Conservation (phyloP, 139 green algal genomes). For the Chlamydomonas sp. region DNA sequence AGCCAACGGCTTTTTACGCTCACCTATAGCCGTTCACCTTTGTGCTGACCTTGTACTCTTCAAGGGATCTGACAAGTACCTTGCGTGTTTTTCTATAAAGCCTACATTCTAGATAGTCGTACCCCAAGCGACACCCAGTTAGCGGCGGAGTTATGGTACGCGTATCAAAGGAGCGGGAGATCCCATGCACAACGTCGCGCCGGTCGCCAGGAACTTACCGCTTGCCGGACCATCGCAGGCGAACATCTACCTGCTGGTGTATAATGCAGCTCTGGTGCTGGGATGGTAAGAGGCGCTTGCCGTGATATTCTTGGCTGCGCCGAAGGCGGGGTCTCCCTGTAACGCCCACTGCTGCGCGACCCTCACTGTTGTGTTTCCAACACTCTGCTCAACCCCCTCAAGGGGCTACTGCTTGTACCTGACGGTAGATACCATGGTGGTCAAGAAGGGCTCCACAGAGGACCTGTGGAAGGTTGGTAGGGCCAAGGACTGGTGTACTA, state of each 20-base stretch:
- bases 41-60: no score
- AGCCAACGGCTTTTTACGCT: no score
- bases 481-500: neutral
- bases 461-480: conserved; percentile 67
- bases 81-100: no score
- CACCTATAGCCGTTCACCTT: no score
- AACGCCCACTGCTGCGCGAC: neutral
- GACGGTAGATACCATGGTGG: conserved; percentile 46
- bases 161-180: no score
- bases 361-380: neutral
- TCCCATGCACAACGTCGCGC: no score
- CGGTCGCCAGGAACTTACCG: no score
- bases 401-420: conserved; percentile 79
- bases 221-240: conserved; percentile 4
- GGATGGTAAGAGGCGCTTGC: conserved; percentile 60
- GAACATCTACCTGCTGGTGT: conserved; percentile 76
- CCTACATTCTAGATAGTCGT: no score
- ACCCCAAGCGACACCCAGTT: no score
- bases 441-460: conserved; percentile 36
- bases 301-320: neutral
- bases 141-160: no score
- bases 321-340: no score
- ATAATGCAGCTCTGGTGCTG: conserved; percentile 68
- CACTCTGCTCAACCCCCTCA: neutral
- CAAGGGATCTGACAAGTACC: no score